These are phyloP conservation scores for Terfezia claveryi DNA, from an alignment of 495 filamentous ascomycete genomes.

Conservation along the genomic window DNA sequence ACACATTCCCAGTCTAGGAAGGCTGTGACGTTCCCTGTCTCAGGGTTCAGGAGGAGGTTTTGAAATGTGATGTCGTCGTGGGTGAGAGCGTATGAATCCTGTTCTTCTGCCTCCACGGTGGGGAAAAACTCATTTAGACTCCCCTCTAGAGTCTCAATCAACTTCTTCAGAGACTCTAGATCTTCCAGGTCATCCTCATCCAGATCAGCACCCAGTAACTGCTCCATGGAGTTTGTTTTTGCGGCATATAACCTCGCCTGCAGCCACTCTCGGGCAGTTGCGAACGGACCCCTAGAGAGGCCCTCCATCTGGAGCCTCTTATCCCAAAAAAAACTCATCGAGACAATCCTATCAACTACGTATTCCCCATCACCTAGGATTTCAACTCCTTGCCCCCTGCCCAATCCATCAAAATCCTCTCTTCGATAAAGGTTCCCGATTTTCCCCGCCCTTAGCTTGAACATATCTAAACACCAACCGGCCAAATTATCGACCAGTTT, in stretches of 20 bases:
- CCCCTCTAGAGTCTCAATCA: conserved; percentile 1
- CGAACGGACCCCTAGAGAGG: conserved; percentile 15
- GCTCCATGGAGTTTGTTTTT: conserved; percentile 1
- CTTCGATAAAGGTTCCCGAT: conserved; percentile 23
- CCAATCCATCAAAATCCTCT: neutral
- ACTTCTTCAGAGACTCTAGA: conserved; percentile 3
- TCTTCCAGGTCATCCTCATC: conserved; percentile 4
- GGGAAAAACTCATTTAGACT: conserved; percentile 3
- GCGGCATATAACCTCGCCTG: conserved; percentile 7
- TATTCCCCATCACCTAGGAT: neutral
- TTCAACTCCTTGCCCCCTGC: too few relatives aligned
- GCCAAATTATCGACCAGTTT: conserved; percentile 22
- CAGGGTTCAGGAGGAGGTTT: conserved; percentile 30
- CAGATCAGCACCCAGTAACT: conserved; percentile 2
- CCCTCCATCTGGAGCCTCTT: conserved; percentile 11
- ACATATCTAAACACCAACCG: conserved; percentile 18
- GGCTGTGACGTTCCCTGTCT: conserved; percentile 24
- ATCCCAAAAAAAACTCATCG: conserved; percentile 21
- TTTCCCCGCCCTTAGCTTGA: conserved; percentile 8
- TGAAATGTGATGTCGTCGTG: conserved; percentile 27
- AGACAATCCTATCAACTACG: conserved; percentile 18
- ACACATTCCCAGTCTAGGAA: conserved; percentile 34
- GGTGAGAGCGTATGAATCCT: conserved; percentile 18
- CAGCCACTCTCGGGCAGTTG: conserved; percentile 16
- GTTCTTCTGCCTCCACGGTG: conserved; percentile 4